Evolutionary conservation across 257 asterid species (phyloP).

Genomic region (Solanum bukasovii): DNA sequence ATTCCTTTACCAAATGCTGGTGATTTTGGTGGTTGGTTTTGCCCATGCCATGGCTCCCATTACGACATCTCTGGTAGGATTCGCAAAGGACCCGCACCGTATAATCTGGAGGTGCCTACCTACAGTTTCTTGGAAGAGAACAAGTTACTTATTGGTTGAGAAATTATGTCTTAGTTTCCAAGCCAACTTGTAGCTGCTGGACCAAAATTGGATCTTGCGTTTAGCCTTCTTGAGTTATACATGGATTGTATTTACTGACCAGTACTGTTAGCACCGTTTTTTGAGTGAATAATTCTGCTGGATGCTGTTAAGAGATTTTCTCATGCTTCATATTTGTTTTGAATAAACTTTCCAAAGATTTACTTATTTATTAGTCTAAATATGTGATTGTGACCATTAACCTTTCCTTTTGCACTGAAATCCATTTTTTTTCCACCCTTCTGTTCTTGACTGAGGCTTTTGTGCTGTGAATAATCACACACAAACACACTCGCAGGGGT

Average conservation of each 20-base stretch:
- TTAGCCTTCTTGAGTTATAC: neutral
- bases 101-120: constrained; percentile 84
- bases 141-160: constrained; percentile 69
- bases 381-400: neutral
- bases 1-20: constrained; percentile 97
- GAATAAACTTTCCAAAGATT: neutral
- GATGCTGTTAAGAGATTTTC: neutral
- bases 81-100: constrained; percentile 92
- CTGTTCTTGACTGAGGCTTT: neutral
- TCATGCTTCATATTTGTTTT: neutral
- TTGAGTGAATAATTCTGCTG: constrained; percentile 13
- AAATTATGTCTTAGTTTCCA: neutral
- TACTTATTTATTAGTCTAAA: neutral
- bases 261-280: constrained; percentile 4
- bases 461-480: neutral
- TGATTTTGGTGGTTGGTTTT: constrained; percentile 95
- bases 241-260: constrained; percentile 13
- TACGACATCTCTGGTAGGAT: constrained; percentile 92
- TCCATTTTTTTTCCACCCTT: neutral
- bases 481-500: neutral
- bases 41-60: constrained; percentile 96
- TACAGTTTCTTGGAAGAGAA: constrained; percentile 77
- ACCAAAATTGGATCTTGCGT: neutral
- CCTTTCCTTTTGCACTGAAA: neutral
- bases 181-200: neutral